Conservation (phyloP, 106 monocot genomes). For the Chionographis japonica region DNA sequence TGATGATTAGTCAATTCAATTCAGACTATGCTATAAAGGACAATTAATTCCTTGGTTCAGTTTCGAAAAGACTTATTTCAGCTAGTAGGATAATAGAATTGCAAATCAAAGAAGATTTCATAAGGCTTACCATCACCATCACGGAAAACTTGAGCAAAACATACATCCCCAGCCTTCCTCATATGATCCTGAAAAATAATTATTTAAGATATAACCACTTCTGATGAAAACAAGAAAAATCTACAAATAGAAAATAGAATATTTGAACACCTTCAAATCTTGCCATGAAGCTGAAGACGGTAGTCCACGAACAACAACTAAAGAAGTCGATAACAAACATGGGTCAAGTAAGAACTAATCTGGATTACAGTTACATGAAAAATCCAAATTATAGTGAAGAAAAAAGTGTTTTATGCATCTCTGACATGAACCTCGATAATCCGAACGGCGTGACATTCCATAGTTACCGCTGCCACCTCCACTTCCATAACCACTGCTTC, state of each 20-base stretch:
- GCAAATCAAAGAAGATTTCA: neutral
- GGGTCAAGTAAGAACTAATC: neutral
- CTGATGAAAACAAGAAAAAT: neutral
- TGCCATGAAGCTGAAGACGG: slow-evolving; percentile 91
- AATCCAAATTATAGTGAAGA: too few relatives aligned
- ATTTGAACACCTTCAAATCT: slow-evolving; percentile 61
- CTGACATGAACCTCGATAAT: slow-evolving; percentile 51
- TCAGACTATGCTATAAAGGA: too few relatives aligned
- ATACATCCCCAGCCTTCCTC: slow-evolving; percentile 79
- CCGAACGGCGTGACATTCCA: slow-evolving; percentile 56
- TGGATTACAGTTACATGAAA: too few relatives aligned
- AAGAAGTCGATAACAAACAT: neutral
- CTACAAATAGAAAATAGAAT: neutral
- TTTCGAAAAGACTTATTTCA: too few relatives aligned
- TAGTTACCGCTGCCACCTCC: slow-evolving; percentile 34
- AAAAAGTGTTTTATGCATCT: too few relatives aligned
- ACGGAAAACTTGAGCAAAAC: slow-evolving; percentile 69
- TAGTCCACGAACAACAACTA: slow-evolving; percentile 55
- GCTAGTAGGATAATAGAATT: too few relatives aligned
- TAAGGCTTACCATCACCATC: slow-evolving; percentile 51
- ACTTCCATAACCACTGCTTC: slow-evolving; percentile 36
- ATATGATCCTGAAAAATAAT: slow-evolving; percentile 59
- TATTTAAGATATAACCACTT: neutral
- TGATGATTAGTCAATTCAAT: too few relatives aligned
- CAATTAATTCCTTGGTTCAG: too few relatives aligned